Conservation (phyloP, 441 rosid species). For the Bocquillonia castaneifolia region DNA sequence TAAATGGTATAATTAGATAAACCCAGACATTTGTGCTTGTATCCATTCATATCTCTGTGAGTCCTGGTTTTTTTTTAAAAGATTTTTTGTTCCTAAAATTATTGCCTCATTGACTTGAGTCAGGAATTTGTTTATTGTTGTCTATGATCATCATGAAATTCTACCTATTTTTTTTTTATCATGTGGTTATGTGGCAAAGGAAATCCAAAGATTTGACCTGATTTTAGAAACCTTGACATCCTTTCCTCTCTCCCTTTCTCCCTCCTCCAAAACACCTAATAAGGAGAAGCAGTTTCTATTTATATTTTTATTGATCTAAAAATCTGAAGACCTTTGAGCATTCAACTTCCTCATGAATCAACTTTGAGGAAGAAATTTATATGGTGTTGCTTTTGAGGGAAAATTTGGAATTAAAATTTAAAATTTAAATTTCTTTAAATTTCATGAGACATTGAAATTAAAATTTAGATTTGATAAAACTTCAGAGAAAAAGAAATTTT, state of each 20-base stretch:
- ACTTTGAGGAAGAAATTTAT: no score
- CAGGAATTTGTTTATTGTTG: not conserved
- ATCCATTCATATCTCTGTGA: no score
- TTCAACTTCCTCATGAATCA: no score
- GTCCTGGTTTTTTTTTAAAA: not conserved
- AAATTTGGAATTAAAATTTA: no score
- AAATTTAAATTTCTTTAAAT: no score
- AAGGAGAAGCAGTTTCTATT: no score
- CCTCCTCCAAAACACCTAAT: not conserved
- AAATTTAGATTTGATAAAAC: not conserved
- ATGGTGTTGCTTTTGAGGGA: no score
- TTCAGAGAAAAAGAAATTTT: not conserved
- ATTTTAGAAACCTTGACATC: not conserved
- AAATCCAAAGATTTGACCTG: not conserved
- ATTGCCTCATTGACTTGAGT: not conserved
- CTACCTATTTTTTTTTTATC: not conserved
- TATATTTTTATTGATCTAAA: no score
- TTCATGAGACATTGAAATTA: no score
- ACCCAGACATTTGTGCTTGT: not conserved
- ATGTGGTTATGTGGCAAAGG: not conserved
- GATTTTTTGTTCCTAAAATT: no score
- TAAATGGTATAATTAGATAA: not conserved
- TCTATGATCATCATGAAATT: not conserved
- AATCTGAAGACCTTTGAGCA: no score
- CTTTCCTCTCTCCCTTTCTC: no score